Percentiles rank a stretch among this genome's conserved stretches.
Conservation (phyloP, 345 rosid species). For the Eucalyptus melliodora region DNA sequence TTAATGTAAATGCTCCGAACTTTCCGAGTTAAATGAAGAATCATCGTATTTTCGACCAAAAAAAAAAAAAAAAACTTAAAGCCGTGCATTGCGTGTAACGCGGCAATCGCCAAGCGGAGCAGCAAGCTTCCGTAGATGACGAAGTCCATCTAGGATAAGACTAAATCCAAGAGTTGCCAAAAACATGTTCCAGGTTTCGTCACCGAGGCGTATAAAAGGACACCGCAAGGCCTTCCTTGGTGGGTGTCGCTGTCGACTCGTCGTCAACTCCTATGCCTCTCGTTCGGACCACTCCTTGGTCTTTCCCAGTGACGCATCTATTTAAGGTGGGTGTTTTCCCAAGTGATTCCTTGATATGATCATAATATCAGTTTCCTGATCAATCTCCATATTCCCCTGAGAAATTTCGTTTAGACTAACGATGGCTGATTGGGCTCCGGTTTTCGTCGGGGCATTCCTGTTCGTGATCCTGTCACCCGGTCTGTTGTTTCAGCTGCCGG, state of each 20-base stretch:
- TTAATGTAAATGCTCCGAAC: too few species aligned
- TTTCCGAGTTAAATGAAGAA: too few species aligned
- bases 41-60: too few species aligned
- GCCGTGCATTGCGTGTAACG: not conserved
- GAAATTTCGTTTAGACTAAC: not conserved
- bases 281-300: not conserved
- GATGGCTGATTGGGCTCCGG: conserved; percentile 98
- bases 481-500: conserved; percentile 27
- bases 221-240: not conserved
- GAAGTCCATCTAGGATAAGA: not conserved
- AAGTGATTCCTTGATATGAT: not conserved
- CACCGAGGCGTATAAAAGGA: not conserved
- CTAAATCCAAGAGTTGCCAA: not conserved
- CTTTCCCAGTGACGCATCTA: not conserved
- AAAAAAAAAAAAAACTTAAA: too few species aligned
- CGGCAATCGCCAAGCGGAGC: not conserved
- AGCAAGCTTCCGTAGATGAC: not conserved
- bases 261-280: not conserved
- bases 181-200: not conserved
- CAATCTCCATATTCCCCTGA: not conserved
- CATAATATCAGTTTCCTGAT: not conserved
- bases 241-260: not conserved
- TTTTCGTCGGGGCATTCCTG: conserved; percentile 60
- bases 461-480: conserved; percentile 46
- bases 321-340: not conserved